Evolutionary conservation across 2,329 filamentous ascomycete genomes (phyloP).

Genomic region (Penicillium sp.): DNA sequence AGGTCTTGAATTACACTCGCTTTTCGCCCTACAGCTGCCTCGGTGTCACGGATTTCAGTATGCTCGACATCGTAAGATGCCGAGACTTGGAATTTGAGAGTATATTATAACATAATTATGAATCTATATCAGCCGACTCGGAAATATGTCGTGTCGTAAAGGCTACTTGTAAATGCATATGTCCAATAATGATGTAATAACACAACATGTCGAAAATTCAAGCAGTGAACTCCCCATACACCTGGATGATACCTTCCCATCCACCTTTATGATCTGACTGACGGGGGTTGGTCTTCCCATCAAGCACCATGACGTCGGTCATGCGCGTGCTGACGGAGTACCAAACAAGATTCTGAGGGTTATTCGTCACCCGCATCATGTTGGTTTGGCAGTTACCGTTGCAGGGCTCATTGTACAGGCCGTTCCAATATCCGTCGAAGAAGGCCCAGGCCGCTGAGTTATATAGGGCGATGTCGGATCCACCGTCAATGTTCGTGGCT

Average conservation of each 20-base stretch:
- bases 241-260: slow-evolving; percentile 34
- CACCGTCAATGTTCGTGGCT: slow-evolving; percentile 34
- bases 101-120: no score
- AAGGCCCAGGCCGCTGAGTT: slow-evolving; percentile 38
- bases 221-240: slow-evolving; percentile 24
- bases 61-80: no score
- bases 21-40: no score
- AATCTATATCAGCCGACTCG: no score
- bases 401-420: slow-evolving; percentile 31
- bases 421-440: slow-evolving; percentile 32
- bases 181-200: slow-evolving; percentile 1
- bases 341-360: slow-evolving; percentile 31
- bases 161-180: slow-evolving; percentile 2
- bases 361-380: slow-evolving; percentile 33
- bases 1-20: no score
- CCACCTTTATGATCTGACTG: slow-evolving; percentile 31
- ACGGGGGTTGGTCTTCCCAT: slow-evolving; percentile 27
- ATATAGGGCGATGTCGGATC: slow-evolving; percentile 32
- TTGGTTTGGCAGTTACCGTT: slow-evolving; percentile 33
- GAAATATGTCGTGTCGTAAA: background rate
- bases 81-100: no score
- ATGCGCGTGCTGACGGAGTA: slow-evolving; percentile 34
- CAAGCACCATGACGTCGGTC: slow-evolving; percentile 33
- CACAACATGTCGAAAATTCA: slow-evolving; percentile 4
- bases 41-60: no score